phyloP scores from a whole-genome alignment of 768 basidiomycete genomes.

The Panaeolus papilionaceus region DNA sequence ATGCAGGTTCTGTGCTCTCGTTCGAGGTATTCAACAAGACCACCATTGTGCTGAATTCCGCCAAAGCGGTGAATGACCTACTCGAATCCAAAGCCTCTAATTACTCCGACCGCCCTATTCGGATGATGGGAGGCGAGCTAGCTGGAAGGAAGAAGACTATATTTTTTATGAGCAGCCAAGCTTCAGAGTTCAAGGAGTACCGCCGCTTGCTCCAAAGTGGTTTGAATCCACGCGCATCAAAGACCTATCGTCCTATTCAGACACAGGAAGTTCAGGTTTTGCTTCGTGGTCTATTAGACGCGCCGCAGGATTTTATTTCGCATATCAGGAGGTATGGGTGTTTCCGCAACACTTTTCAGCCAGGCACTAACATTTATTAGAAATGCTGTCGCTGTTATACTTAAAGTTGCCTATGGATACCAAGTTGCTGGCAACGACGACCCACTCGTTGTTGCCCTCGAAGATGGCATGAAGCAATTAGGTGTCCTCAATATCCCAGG shows the following conservation, averaged over 20 bases:
- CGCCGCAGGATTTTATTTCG: conserved; percentile 34
- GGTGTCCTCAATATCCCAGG: conserved; percentile 35
- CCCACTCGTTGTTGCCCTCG: conserved; percentile 36
- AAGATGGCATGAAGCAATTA: conserved; percentile 36
- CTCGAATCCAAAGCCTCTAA: conserved; percentile 53
- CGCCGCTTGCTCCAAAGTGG: conserved; percentile 44
- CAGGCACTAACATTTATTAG: conserved; percentile 23
- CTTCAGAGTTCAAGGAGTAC: conserved; percentile 43
- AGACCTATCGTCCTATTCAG: conserved; percentile 38
- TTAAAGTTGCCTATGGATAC: conserved; percentile 49
- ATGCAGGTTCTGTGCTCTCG: conserved; percentile 47
- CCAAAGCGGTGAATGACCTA: conserved; percentile 47
- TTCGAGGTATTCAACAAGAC: conserved; percentile 41
- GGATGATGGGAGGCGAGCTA: conserved; percentile 38
- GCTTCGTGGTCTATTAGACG: conserved; percentile 34
- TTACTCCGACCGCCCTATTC: conserved; percentile 54
- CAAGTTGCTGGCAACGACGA: conserved; percentile 41
- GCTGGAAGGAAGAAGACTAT: conserved; percentile 36
- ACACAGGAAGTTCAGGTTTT: conserved; percentile 36
- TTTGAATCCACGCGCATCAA: conserved; percentile 41
- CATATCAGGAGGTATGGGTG: conserved; percentile 34
- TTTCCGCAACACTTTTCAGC: too few relatives aligned
- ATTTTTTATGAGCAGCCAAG: conserved; percentile 36
- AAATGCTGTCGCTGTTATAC: conserved; percentile 40
- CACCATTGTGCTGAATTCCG: conserved; percentile 55